These are phyloP conservation scores for Fraxinus greggii DNA, from an alignment of 305 asterid genomes.

Conservation along the genomic window DNA sequence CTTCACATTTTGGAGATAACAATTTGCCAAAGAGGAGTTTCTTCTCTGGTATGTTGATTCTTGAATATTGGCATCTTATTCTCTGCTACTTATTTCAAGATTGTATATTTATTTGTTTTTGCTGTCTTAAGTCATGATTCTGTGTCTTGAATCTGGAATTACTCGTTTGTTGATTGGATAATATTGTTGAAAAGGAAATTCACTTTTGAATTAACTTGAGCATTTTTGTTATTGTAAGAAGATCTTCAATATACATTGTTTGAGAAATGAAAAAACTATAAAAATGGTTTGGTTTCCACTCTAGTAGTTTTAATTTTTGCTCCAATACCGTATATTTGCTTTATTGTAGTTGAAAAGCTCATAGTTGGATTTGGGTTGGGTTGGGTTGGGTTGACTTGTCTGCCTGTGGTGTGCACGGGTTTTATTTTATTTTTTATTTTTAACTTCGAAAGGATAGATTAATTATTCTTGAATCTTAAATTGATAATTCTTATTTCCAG, in stretches of 20 bases:
- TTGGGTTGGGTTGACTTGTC: neutral
- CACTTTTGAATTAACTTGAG: neutral
- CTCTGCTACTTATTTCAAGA: slow-evolving; percentile 16
- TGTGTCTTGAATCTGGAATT: neutral
- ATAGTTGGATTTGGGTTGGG: neutral
- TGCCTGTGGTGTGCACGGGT: neutral
- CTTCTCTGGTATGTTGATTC: slow-evolving; percentile 35
- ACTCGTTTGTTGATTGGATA: neutral
- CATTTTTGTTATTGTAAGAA: neutral
- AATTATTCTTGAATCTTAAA: neutral
- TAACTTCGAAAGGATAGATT: neutral
- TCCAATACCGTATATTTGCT: neutral
- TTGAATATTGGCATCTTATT: slow-evolving; percentile 14
- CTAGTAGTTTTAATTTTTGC: neutral
- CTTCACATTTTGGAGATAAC: slow-evolving; percentile 30
- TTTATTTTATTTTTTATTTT: neutral
- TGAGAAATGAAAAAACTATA: neutral
- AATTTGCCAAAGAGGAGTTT: slow-evolving; percentile 31
- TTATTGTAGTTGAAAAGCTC: neutral
- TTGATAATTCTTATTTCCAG: neutral
- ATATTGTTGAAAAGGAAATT: neutral
- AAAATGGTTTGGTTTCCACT: neutral
- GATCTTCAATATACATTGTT: neutral
- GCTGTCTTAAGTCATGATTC: neutral
- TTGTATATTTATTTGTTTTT: slow-evolving; percentile 22